These are phyloP conservation scores for Botryotinia convoluta DNA, from an alignment of 2,329 filamentous ascomycete species.

Conservation along the genomic window DNA sequence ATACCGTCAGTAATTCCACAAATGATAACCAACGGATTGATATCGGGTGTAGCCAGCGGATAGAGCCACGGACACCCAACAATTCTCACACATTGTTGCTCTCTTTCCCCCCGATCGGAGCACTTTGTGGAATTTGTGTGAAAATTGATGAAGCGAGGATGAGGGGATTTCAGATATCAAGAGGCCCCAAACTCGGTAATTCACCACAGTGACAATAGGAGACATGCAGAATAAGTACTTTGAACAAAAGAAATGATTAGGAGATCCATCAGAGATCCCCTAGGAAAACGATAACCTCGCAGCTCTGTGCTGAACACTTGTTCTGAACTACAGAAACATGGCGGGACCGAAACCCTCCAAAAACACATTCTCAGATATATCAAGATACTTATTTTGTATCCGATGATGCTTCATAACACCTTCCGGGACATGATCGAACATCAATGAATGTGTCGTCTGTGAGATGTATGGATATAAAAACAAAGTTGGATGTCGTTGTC, in stretches of 20 bases:
- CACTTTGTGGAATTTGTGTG: not conserved
- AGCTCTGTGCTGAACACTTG: not conserved
- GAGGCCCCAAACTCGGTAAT: too few relatives aligned
- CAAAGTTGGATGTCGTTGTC: not conserved
- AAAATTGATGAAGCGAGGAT: not conserved
- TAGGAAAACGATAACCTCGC: not conserved
- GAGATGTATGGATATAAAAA: not conserved
- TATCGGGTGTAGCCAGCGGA: not conserved
- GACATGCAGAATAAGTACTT: not conserved
- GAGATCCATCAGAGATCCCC: not conserved
- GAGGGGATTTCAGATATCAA: not conserved
- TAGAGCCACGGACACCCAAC: not conserved
- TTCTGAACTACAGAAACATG: not conserved
- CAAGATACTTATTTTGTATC: not conserved
- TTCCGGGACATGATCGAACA: too few relatives aligned
- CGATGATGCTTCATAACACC: not conserved
- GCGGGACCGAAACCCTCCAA: not conserved
- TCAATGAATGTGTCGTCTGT: too few relatives aligned
- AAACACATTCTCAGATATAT: not conserved
- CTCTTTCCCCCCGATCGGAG: rapidly evolving
- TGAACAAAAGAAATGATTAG: too few relatives aligned
- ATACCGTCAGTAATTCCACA: not conserved
- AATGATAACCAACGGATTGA: not conserved
- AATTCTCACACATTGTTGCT: not conserved
- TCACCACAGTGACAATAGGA: not conserved